Conservation (phyloP, 768 basidiomycete genomes). For the Pulveroboletus sp. region DNA sequence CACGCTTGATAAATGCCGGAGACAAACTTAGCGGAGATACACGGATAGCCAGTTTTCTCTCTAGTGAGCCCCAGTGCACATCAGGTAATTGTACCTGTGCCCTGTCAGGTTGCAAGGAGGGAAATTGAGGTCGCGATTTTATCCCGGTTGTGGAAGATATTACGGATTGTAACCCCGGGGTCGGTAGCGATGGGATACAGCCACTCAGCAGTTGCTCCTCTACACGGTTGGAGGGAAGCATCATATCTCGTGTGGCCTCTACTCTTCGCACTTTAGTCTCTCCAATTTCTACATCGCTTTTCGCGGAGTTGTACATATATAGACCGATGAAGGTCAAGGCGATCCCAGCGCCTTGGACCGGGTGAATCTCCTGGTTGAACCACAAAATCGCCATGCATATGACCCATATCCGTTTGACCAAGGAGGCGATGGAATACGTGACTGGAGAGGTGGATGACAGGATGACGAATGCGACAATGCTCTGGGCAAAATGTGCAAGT, state of each 20-base stretch:
- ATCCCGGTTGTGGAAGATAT: constrained; percentile 24
- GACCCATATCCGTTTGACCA: constrained; percentile 96
- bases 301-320: constrained; percentile 95
- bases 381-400: constrained; percentile 97
- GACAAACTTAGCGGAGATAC: constrained; percentile 17
- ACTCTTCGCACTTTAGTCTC: constrained; percentile 83
- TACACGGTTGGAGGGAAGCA: constrained; percentile 62
- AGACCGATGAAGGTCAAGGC: constrained; percentile 82
- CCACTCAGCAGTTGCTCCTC: constrained; percentile 51
- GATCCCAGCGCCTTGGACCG: constrained; percentile 87
- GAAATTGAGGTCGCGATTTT: constrained; percentile 16
- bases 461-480: constrained; percentile 96
- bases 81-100: constrained; percentile 2
- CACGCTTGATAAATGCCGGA: constrained; percentile 22
- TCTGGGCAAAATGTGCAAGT: constrained; percentile 93
- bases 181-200: constrained; percentile 28
- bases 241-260: constrained; percentile 63
- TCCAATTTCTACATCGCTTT: constrained; percentile 86
- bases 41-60: constrained; percentile 14
- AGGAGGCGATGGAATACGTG: constrained; percentile 96
- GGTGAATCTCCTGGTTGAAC: constrained; percentile 87
- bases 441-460: constrained; percentile 95
- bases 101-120: constrained; percentile 2
- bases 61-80: constrained; percentile 6
- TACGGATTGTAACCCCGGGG: not conserved